These are phyloP conservation scores for Hymenoscyphus linearis DNA, from an alignment of 2,329 filamentous ascomycete genomes.

Conservation along the genomic window DNA sequence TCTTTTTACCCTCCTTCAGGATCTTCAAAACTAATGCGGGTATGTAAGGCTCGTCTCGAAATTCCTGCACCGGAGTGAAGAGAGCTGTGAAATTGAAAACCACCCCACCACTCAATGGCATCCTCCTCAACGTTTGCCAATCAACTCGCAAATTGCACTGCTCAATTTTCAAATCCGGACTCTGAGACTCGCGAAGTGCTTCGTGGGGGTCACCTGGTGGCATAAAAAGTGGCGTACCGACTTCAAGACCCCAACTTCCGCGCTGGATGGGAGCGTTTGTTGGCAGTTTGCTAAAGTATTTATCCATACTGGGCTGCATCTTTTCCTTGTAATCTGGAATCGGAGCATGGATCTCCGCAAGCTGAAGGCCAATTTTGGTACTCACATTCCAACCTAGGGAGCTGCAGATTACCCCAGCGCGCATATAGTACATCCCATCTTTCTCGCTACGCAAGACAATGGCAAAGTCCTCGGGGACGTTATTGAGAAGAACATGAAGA, in stretches of 20 bases:
- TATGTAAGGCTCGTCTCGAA: constrained; percentile 67
- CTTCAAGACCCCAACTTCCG: constrained; percentile 77
- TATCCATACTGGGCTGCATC: constrained; percentile 83
- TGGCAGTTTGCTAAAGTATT: constrained; percentile 74
- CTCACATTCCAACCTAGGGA: constrained; percentile 74
- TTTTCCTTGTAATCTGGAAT: constrained; percentile 84
- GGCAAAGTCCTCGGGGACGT: constrained; percentile 80
- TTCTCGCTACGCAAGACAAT: constrained; percentile 67
- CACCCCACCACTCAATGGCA: constrained; percentile 69
- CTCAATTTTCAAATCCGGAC: constrained; percentile 47
- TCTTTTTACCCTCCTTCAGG: constrained; percentile 64
- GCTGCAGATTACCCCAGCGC: constrained; percentile 73
- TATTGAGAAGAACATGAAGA: constrained; percentile 65
- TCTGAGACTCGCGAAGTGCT: constrained; percentile 52
- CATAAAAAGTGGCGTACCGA: constrained; percentile 70
- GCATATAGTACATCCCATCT: constrained; percentile 68
- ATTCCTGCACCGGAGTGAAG: constrained; percentile 68
- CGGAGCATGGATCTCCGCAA: constrained; percentile 66
- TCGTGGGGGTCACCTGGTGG: constrained; percentile 63
- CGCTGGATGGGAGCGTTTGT: constrained; percentile 73
- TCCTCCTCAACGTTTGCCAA: constrained; percentile 78
- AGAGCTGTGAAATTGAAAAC: constrained; percentile 87
- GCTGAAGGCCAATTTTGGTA: constrained; percentile 64
- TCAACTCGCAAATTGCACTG: constrained; percentile 71
- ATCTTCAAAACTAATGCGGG: constrained; percentile 65